phyloP scores from a whole-genome alignment of 495 filamentous ascomycete species.

The Talaromyces liani region DNA sequence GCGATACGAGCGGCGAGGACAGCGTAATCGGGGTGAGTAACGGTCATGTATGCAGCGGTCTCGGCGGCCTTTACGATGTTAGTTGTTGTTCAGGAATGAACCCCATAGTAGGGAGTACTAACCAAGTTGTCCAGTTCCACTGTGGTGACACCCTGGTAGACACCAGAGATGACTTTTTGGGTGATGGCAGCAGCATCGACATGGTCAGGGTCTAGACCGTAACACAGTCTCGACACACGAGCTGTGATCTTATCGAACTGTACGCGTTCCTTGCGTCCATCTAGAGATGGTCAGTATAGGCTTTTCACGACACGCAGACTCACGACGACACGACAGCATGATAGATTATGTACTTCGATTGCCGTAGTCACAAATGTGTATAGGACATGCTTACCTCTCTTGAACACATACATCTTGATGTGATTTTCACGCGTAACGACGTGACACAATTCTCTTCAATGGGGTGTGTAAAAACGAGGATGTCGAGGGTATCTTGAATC shows the following conservation, averaged over 20 bases:
- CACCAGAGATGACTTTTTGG: conserved; percentile 97
- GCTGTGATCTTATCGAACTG: conserved; percentile 99
- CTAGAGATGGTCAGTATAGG: conserved; percentile 34
- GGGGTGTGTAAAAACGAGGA: not conserved
- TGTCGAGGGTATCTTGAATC: not conserved
- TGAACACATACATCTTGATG: conserved; percentile 5
- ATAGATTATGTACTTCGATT: not conserved
- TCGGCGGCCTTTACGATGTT: conserved; percentile 69
- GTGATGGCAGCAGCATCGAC: conserved; percentile 97
- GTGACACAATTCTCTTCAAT: not conserved
- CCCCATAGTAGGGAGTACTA: conserved; percentile 24
- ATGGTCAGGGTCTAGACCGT: conserved; percentile 92
- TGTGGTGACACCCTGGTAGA: conserved; percentile 96
- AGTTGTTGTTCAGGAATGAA: not conserved
- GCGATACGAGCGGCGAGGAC: conserved; percentile 98
- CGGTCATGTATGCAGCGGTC: conserved; percentile 99
- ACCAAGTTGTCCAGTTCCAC: conserved; percentile 95
- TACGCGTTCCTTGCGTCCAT: conserved; percentile 99
- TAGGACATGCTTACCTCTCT: not conserved
- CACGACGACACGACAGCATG: not conserved
- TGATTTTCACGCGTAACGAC: conserved; percentile 2
- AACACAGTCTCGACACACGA: conserved; percentile 93
- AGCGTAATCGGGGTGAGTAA: conserved; percentile 97
- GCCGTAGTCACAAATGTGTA: not conserved
- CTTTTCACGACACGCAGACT: not conserved